These are phyloP conservation scores for Euphrasia confusa DNA, from an alignment of 257 asterid genomes.

Conservation along the genomic window DNA sequence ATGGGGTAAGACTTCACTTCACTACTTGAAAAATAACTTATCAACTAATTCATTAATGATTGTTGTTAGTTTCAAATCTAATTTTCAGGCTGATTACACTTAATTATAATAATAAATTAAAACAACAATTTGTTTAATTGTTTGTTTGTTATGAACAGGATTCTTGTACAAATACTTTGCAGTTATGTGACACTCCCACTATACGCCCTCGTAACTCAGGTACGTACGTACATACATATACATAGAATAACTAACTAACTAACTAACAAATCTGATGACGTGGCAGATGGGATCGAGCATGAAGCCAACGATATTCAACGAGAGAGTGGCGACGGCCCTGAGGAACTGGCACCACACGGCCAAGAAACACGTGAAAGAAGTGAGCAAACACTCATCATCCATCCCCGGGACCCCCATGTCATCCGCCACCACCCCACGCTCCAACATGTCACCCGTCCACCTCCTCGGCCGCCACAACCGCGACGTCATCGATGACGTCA, in stretches of 20 bases:
- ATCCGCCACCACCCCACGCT: constrained; percentile 49
- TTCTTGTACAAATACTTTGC: constrained; percentile 72
- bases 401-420: constrained; percentile 46
- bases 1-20: constrained; percentile 62
- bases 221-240: constrained; percentile 18
- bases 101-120: no score
- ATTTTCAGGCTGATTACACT: no score
- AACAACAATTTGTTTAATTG: neutral
- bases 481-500: constrained; percentile 33
- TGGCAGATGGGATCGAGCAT: constrained; percentile 85
- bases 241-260: neutral
- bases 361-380: constrained; percentile 62
- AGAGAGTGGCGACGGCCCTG: constrained; percentile 67
- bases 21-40: neutral
- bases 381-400: constrained; percentile 28
- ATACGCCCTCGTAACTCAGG: constrained; percentile 97
- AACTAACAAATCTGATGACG: neutral
- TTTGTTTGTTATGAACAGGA: constrained; percentile 32
- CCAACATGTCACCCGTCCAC: constrained; percentile 66
- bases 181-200: constrained; percentile 93
- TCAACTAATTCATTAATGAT: no score
- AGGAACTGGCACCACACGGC: constrained; percentile 86
- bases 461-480: constrained; percentile 47
- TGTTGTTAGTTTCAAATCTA: no score
- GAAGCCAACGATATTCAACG: constrained; percentile 87